Evolutionary conservation across 768 basidiomycete genomes (phyloP), one percentile per base, ranked within the genome.

Genomic region (Mycena amicta): DNA sequence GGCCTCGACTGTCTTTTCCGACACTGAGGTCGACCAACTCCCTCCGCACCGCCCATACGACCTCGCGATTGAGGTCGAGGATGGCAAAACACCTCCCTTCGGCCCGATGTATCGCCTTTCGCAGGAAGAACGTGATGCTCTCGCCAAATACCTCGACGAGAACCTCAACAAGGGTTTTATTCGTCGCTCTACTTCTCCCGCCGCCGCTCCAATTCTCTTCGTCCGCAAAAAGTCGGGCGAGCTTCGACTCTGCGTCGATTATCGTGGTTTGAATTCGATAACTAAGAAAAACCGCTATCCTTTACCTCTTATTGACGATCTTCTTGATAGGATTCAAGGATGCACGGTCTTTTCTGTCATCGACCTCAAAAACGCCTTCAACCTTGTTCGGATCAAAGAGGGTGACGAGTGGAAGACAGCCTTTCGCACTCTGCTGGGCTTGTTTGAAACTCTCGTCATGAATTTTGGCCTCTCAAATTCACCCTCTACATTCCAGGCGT

Each of bases 401-500:
- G 65, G 66, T 1, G 67, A 74, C 37, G 59, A 75, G 2, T 49
- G 47, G 30, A 65, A 68, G 1, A 70, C 67, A 0, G 70, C 66
- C 0, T 75, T 78, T 1, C 64, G 70, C 0, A 78, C 70, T 78
- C 78, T 0, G 74, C 83, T 52, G 77, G 76, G 46, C 82, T 83
- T 59, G 74, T 75, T 0, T 77, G 75, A 0, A 66, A 75, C 73
- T 25, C 55, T 57, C 20, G 71, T 70, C 8, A 72, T 74, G 72
- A 76, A 73, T 57, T 69, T 72, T 69, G 81, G 80, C 0, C 74
- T 83, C 55, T 78, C 75, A 39, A 84, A 84, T 59, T 75, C 75
- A 0, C 78, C 77, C 0, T 67, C 77, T 0, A 83, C 80, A 0
- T 83, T 79, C 53, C 81, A 83, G 54, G 30, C 70, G 0, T 57